phyloP scores from a whole-genome alignment of 805 yeast species.

The Myxozyma lipomycoides region DNA sequence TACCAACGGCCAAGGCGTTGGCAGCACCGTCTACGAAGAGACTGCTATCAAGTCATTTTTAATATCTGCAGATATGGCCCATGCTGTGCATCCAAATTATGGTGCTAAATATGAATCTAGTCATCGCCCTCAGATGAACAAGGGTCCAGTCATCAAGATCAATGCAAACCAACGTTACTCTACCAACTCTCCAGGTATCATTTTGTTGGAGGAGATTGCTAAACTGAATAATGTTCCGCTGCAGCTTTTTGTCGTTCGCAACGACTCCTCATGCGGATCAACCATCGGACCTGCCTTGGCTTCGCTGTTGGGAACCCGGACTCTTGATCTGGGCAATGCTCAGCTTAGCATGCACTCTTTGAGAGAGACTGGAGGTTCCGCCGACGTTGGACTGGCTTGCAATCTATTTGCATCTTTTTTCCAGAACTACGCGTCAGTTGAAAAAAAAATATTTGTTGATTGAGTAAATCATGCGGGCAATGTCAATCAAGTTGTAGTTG shows the following conservation, averaged over 20 bases:
- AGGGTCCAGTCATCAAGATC: constrained; percentile 88
- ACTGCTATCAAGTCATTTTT: constrained; percentile 63
- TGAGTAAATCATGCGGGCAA: not conserved
- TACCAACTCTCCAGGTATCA: constrained; percentile 87
- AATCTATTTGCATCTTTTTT: constrained; percentile 67
- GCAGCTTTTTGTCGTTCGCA: constrained; percentile 88
- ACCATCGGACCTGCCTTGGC: constrained; percentile 95
- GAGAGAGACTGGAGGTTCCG: constrained; percentile 72
- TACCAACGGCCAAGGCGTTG: constrained; percentile 1
- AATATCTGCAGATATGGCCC: constrained; percentile 93
- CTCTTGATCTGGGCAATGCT: constrained; percentile 71
- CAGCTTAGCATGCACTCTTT: constrained; percentile 84
- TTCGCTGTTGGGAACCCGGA: constrained; percentile 46
- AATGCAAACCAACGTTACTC: constrained; percentile 95
- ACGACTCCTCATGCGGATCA: constrained; percentile 92
- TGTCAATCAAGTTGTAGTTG: no score
- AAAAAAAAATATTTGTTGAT: constrained; percentile 20
- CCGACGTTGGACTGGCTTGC: constrained; percentile 67
- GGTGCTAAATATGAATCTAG: constrained; percentile 65
- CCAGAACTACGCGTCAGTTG: constrained; percentile 54
- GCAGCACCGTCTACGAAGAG: constrained; percentile 19
- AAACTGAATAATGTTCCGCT: constrained; percentile 67
- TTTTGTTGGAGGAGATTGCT: constrained; percentile 69
- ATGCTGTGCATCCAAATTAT: constrained; percentile 94
- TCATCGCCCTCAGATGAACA: constrained; percentile 77